Evolutionary conservation across 2,329 filamentous ascomycete species (phyloP).

Genomic region (Phaeomoniella chlamydospora): DNA sequence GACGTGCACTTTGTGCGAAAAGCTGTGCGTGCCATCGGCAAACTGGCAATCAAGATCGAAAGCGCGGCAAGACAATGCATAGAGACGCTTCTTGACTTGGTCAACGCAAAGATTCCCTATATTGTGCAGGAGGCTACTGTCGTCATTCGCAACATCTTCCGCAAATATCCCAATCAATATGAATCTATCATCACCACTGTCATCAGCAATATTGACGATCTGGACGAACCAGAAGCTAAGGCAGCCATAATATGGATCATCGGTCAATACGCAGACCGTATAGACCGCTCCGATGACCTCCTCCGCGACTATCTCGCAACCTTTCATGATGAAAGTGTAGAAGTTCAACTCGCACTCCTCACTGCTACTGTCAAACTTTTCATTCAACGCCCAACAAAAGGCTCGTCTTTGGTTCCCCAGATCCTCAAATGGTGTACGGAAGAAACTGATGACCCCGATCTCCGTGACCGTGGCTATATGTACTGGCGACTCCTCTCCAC

Average conservation of each 20-base stretch:
- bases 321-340: constrained; percentile 86
- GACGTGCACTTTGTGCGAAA: constrained; percentile 98
- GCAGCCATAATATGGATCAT: constrained; percentile 99
- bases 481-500: constrained; percentile 95
- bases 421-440: constrained; percentile 98
- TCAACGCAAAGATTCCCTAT: constrained; percentile 95
- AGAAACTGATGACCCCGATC: constrained; percentile 96
- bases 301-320: constrained; percentile 91
- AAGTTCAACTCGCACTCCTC: constrained; percentile 85
- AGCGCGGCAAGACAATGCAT: constrained; percentile 84
- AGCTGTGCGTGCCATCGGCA: constrained; percentile 91
- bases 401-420: constrained; percentile 81
- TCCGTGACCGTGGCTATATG: constrained; percentile 95
- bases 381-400: constrained; percentile 90
- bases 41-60: constrained; percentile 97
- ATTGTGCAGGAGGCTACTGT: constrained; percentile 98
- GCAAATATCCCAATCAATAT: constrained; percentile 97
- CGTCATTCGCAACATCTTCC: constrained; percentile 97
- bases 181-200: constrained; percentile 93
- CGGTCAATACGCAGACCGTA: constrained; percentile 90
- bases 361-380: constrained; percentile 97
- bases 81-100: constrained; percentile 78
- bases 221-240: constrained; percentile 96
- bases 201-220: constrained; percentile 87
- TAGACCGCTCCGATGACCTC: constrained; percentile 88